A percentile compares a stretch with the other conserved stretches of the same genome.
Evolutionary conservation across 2,329 filamentous ascomycete genomes (phyloP).

Genomic region (Triangularia setosa): DNA sequence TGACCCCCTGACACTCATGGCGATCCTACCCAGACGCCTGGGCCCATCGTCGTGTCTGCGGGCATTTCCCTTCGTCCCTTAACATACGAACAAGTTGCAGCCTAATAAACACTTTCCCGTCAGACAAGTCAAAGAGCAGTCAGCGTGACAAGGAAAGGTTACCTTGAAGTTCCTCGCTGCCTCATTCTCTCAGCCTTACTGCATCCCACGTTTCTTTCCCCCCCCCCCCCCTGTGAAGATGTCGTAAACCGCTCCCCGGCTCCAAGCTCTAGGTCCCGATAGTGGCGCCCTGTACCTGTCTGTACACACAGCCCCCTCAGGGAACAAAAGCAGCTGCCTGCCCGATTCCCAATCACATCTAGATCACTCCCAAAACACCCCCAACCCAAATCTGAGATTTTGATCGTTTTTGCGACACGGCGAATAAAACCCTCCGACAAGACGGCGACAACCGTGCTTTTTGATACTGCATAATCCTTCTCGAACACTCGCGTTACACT

Average conservation of each 20-base stretch:
- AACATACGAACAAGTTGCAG: background rate
- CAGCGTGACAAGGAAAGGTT: background rate
- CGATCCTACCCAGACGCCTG: conserved; percentile 2
- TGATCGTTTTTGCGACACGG: background rate
- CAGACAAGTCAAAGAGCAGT: background rate
- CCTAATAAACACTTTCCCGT: conserved; percentile 1
- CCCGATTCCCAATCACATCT: conserved; percentile 7
- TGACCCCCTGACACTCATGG: background rate
- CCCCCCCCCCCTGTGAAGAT: background rate
- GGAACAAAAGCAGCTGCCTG: conserved; percentile 22
- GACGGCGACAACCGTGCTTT: background rate
- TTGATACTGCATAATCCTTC: background rate
- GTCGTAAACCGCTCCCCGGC: conserved; percentile 1
- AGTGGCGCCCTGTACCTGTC: conserved; percentile 13
- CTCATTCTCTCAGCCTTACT: conserved; percentile 18
- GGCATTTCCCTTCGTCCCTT: background rate
- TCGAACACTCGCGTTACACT: background rate
- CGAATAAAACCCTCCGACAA: background rate
- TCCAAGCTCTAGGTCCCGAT: conserved; percentile 12
- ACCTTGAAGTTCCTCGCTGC: background rate
- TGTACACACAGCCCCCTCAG: conserved; percentile 16
- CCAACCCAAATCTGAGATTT: background rate
- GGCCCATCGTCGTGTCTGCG: background rate
- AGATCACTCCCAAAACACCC: background rate
- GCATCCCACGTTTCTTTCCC: background rate